Percentiles rank a stretch among this genome's conserved stretches.
These are phyloP conservation scores for Themeda triandra DNA, from an alignment of 176 grass and related monocot species.

Conservation along the genomic window DNA sequence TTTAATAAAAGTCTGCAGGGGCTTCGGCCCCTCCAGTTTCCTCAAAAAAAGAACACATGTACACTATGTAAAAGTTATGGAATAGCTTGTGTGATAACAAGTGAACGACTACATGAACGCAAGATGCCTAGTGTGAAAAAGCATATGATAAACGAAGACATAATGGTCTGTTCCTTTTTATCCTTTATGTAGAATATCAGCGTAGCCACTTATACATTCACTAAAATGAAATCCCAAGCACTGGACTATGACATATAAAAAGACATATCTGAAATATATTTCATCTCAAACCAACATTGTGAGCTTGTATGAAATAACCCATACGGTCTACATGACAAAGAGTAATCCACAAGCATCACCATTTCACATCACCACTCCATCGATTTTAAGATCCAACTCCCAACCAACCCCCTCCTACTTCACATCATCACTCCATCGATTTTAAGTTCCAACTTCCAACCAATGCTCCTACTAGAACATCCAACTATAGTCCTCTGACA, in stretches of 20 bases:
- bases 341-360: too few relatives aligned
- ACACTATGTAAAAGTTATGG: constrained; percentile 75
- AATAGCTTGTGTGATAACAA: constrained; percentile 44
- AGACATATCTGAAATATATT: neutral
- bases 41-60: too few relatives aligned
- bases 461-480: too few relatives aligned
- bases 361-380: too few relatives aligned
- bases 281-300: neutral
- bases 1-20: too few relatives aligned
- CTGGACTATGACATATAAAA: neutral
- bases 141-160: neutral
- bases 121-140: neutral
- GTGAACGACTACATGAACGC: neutral
- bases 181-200: neutral
- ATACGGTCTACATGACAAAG: neutral
- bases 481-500: too few relatives aligned
- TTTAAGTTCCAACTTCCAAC: too few relatives aligned
- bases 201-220: neutral
- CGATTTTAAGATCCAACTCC: too few relatives aligned
- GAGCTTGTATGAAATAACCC: neutral
- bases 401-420: too few relatives aligned
- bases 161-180: neutral
- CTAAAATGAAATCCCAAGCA: neutral
- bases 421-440: too few relatives aligned
- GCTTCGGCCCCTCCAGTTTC: too few relatives aligned